These are phyloP conservation scores for Helicostylum pulchrum DNA, from an alignment of 192 early-diverging fungal species.

Conservation along the genomic window DNA sequence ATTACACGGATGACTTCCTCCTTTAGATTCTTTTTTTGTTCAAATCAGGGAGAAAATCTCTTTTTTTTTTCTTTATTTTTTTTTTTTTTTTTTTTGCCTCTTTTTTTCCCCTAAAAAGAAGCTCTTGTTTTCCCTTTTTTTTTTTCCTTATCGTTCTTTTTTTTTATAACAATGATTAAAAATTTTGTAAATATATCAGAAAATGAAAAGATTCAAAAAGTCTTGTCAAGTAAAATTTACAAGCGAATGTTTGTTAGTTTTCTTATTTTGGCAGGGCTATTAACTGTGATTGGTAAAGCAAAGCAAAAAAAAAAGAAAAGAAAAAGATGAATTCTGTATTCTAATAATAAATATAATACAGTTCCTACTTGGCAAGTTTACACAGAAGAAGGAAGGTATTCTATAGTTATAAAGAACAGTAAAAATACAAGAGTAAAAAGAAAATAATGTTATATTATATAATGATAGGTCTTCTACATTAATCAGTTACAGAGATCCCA, in stretches of 20 bases:
- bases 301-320: too few species aligned
- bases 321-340: too few species aligned
- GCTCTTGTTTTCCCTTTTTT: too few species aligned
- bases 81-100: not conserved
- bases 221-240: not conserved
- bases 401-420: not conserved
- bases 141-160: not conserved
- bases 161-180: not conserved
- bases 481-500: conserved; percentile 26
- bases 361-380: conserved; percentile 36
- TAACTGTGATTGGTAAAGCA: conserved; percentile 25
- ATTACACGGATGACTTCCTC: conserved; percentile 11
- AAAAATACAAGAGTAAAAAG: not conserved
- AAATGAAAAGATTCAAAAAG: conserved; percentile 4
- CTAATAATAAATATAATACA: conserved; percentile 3
- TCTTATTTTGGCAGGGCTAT: conserved; percentile 11
- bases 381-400: conserved; percentile 33
- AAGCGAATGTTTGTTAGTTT: not conserved
- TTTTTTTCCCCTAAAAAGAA: not conserved
- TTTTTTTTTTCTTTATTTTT: not conserved
- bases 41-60: not conserved
- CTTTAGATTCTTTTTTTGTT: too few species aligned
- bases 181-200: not conserved
- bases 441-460: not conserved
- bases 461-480: conserved; percentile 21